Evolutionary conservation across 139 green algal genomes (phyloP).

Genomic region (Chlamydomonas incerta): DNA sequence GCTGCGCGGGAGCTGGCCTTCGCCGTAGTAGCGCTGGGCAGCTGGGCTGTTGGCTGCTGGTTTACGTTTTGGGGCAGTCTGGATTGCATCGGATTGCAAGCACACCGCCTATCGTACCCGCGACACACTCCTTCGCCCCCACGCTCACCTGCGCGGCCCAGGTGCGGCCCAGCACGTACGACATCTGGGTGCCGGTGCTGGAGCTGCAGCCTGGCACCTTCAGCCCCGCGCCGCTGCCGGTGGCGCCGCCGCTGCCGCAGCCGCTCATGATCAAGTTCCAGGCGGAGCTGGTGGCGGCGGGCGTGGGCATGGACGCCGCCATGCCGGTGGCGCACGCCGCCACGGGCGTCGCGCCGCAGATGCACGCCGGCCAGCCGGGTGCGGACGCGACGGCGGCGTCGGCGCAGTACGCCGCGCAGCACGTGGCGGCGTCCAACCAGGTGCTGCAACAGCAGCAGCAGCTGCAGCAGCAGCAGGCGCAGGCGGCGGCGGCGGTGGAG

Average conservation of each 20-base stretch:
- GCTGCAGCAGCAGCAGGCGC: neutral
- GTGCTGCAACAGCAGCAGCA: neutral
- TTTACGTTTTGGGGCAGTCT: no score
- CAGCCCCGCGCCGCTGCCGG: conserved; percentile 7
- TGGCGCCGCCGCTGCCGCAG: conserved; percentile 28
- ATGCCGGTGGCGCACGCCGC: neutral
- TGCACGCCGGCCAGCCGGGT: no score
- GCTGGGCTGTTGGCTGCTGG: no score
- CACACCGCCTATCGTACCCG: no score
- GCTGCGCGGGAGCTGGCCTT: no score
- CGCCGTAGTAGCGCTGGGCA: no score
- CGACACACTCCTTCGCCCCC: no score
- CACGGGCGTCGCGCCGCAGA: no score
- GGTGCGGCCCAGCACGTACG: neutral
- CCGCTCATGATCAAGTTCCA: conserved; percentile 24
- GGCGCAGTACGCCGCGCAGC: no score
- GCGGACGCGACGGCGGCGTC: no score
- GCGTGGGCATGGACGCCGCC: conserved; percentile 22
- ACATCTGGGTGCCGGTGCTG: conserved; percentile 12
- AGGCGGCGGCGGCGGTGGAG: neutral
- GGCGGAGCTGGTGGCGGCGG: conserved; percentile 18
- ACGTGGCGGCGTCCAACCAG: neutral
- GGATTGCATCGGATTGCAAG: no score
- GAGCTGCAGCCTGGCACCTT: conserved; percentile 9
- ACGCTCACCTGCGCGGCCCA: neutral